A percentile compares a stretch with the other conserved stretches of the same genome.
Conservation (phyloP, 495 filamentous ascomycete species). For the Jackrogersella multiformis region DNA sequence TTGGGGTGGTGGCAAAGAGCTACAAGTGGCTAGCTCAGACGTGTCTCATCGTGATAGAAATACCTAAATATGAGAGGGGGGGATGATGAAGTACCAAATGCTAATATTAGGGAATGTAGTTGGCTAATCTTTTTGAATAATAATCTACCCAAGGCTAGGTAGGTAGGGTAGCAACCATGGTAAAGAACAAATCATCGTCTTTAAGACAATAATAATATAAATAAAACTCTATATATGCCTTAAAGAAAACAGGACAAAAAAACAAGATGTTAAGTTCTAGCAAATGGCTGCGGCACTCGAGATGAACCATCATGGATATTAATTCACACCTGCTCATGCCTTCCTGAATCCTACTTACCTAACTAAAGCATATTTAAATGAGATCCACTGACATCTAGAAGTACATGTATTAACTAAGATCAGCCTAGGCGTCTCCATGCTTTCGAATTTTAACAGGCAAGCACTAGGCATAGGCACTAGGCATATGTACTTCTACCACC, state of each 20-base stretch:
- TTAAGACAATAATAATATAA: background rate
- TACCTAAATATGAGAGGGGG: background rate
- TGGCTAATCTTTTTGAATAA: background rate
- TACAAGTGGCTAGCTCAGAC: constrained; percentile 15
- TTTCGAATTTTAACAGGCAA: background rate
- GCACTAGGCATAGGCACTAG: background rate
- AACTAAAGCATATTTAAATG: too few relatives aligned
- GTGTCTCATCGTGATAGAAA: background rate
- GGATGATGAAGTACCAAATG: background rate
- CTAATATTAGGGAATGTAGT: background rate
- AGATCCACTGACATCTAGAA: constrained; percentile 3
- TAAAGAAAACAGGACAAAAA: background rate
- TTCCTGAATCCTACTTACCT: too few relatives aligned
- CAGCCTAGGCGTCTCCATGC: background rate
- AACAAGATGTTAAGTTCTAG: background rate
- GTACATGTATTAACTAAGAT: background rate
- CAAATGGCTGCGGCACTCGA: background rate
- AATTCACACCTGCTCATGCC: constrained; percentile 2
- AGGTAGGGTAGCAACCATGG: background rate
- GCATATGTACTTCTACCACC: background rate
- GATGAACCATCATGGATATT: background rate
- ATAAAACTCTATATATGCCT: background rate
- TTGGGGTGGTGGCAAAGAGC: constrained; percentile 16
- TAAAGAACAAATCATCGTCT: background rate
- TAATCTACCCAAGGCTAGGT: too few relatives aligned